phyloP scores from a whole-genome alignment of 2,329 filamentous ascomycete genomes.

The Ophiocordyceps australis region DNA sequence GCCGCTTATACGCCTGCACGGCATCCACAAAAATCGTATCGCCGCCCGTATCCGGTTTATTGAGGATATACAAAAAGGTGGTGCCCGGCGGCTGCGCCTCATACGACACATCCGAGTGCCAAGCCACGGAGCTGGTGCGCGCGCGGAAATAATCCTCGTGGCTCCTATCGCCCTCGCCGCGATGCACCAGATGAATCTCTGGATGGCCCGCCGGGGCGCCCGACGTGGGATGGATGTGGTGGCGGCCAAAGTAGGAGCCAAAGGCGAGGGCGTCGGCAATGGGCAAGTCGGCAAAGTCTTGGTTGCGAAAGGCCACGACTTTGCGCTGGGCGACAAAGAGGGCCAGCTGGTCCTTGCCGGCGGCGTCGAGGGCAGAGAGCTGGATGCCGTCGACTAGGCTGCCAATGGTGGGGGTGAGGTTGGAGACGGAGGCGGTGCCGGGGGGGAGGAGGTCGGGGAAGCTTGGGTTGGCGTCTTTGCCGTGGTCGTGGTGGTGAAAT shows the following conservation, averaged over 20 bases:
- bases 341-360: slow-evolving; percentile 61
- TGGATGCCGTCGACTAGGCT: slow-evolving; percentile 56
- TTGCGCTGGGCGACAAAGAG: slow-evolving; percentile 60
- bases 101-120: slow-evolving; percentile 82
- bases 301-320: slow-evolving; percentile 60
- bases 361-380: slow-evolving; percentile 45
- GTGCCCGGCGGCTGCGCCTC: slow-evolving; percentile 80
- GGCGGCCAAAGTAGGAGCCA: slow-evolving; percentile 60
- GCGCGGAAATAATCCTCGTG: slow-evolving; percentile 42
- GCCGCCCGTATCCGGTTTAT: slow-evolving; percentile 61
- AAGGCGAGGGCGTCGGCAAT: slow-evolving; percentile 52
- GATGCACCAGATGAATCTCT: slow-evolving; percentile 63
- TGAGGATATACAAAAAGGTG: slow-evolving; percentile 78
- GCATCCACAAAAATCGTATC: slow-evolving; percentile 74
- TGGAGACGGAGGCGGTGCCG: slow-evolving; percentile 27
- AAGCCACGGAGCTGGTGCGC: slow-evolving; percentile 65
- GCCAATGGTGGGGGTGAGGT: slow-evolving; percentile 58
- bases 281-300: slow-evolving; percentile 53
- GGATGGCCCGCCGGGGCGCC: slow-evolving; percentile 58
- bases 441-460: slow-evolving; percentile 50
- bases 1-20: slow-evolving; percentile 61
- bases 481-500: slow-evolving; percentile 59
- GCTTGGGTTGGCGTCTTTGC: slow-evolving; percentile 51
- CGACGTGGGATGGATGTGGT: slow-evolving; percentile 67
- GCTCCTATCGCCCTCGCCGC: slow-evolving; percentile 32